Evolutionary conservation across 768 basidiomycete genomes (phyloP).

Genomic region (Tylopilus intermedius): DNA sequence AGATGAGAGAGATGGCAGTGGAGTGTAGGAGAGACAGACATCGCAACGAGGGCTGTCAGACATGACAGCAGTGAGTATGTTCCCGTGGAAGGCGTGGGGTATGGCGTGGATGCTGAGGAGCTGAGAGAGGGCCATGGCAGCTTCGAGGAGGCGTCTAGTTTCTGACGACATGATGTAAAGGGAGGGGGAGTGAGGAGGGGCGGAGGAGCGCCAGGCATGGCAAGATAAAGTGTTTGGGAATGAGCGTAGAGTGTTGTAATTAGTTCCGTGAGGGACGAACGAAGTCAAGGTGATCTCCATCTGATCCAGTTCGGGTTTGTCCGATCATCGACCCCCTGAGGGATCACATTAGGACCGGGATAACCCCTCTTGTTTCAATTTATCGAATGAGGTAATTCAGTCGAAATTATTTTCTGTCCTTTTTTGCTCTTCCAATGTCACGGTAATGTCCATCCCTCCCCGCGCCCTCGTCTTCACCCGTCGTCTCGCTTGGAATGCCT

Average conservation of each 20-base stretch:
- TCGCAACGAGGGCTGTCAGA: constrained; percentile 61
- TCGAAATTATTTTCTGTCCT: constrained; percentile 22
- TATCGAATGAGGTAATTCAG: constrained; percentile 18
- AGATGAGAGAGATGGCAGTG: constrained; percentile 6
- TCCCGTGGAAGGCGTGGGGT: constrained; percentile 81
- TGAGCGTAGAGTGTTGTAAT: constrained; percentile 43
- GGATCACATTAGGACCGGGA: constrained; percentile 14
- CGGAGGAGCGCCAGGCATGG: constrained; percentile 45
- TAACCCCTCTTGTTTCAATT: constrained; percentile 15
- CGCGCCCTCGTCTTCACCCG: constrained; percentile 4
- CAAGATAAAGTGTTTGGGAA: constrained; percentile 40
- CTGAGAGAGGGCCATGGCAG: constrained; percentile 68
- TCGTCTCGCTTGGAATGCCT: constrained; percentile 26
- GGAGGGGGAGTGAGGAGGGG: constrained; percentile 24
- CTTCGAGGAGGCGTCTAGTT: constrained; percentile 69
- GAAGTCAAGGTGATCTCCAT: constrained; percentile 29
- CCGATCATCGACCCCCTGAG: constrained; percentile 14
- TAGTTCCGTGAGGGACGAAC: constrained; percentile 39
- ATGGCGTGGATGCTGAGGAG: constrained; percentile 53
- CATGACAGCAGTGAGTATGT: constrained; percentile 63
- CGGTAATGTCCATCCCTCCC: constrained; percentile 22
- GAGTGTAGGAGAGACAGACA: constrained; percentile 38
- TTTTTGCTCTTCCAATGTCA: constrained; percentile 30
- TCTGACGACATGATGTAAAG: constrained; percentile 50
- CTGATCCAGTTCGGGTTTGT: constrained; percentile 28